These are phyloP conservation scores for Ophiostoma fasciatum DNA, from an alignment of 2,329 filamentous ascomycete species.

Conservation along the genomic window DNA sequence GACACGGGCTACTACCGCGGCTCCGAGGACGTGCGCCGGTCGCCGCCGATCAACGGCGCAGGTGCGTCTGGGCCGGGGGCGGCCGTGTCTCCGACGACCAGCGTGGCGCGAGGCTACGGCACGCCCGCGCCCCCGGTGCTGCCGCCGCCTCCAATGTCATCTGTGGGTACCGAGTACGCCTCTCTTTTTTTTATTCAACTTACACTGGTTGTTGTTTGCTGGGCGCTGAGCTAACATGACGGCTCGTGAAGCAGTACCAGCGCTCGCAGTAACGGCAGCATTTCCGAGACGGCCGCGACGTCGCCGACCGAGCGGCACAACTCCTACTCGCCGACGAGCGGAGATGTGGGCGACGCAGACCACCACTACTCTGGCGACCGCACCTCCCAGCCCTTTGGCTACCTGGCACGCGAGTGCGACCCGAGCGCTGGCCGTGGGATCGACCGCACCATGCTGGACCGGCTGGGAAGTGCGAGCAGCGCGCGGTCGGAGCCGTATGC, in stretches of 20 bases:
- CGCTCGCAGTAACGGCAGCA: conserved; percentile 23
- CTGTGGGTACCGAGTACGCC: conserved; percentile 11
- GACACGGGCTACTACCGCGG: conserved; percentile 8
- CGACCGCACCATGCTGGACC: conserved; percentile 39
- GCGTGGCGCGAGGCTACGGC: conserved; percentile 17
- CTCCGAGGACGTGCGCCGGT: conserved; percentile 8
- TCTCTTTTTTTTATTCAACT: background rate
- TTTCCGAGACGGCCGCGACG: conserved; percentile 15
- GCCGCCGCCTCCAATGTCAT: conserved; percentile 17
- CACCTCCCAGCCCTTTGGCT: conserved; percentile 38
- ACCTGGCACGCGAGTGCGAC: conserved; percentile 28
- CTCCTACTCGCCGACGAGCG: conserved; percentile 10
- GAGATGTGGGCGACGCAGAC: conserved; percentile 17
- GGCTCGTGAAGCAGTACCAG: conserved; percentile 17
- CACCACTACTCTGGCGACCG: conserved; percentile 19
- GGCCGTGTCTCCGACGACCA: conserved; percentile 24
- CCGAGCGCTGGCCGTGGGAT: conserved; percentile 28
- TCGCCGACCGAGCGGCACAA: conserved; percentile 22
- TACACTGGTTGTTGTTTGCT: background rate
- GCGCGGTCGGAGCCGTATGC: background rate
- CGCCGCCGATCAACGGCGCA: conserved; percentile 8
- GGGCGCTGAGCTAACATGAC: conserved; percentile 5
- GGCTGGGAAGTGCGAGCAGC: conserved; percentile 17
- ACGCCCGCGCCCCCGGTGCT: conserved; percentile 22
- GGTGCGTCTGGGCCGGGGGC: conserved; percentile 13